Conservation (phyloP, 331 rosid genomes). For the Phaseolus coccineus region DNA sequence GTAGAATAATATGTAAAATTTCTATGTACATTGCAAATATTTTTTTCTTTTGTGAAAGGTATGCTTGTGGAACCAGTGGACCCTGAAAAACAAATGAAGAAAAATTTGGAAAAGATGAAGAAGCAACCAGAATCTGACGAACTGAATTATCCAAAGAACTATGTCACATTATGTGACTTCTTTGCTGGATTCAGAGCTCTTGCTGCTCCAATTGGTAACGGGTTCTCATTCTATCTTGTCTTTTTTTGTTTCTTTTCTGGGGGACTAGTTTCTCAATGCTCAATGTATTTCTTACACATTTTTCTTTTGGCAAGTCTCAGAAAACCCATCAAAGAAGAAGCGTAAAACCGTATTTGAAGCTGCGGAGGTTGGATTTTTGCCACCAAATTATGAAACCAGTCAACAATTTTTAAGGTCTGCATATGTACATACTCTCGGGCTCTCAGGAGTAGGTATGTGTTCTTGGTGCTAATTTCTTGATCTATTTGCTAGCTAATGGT, state of each 20-base stretch:
- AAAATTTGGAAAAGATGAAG: conserved; percentile 24
- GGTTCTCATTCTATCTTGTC: neutral
- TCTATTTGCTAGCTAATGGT: neutral
- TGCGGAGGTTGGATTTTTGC: conserved; percentile 18
- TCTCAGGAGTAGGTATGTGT: conserved; percentile 44
- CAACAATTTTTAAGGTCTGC: conserved; percentile 40
- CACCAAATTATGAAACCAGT: conserved; percentile 46
- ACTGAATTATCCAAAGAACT: conserved; percentile 32
- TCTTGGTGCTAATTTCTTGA: neutral
- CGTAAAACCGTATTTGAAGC: neutral
- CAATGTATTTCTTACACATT: neutral
- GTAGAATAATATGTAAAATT: neutral
- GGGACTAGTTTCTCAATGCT: too few relatives aligned
- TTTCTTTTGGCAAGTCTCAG: neutral
- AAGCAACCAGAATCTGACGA: neutral
- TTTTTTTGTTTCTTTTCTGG: neutral
- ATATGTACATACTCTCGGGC: conserved; percentile 39
- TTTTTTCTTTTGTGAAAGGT: conserved; percentile 3
- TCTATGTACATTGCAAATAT: neutral
- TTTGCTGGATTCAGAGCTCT: neutral
- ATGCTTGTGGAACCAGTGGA: conserved; percentile 38
- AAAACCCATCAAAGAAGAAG: neutral
- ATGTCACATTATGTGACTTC: neutral
- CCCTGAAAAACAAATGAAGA: neutral
- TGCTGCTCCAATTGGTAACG: conserved; percentile 11